Conservation (phyloP, 257 asterid genomes). For the Linaria vulgaris region DNA sequence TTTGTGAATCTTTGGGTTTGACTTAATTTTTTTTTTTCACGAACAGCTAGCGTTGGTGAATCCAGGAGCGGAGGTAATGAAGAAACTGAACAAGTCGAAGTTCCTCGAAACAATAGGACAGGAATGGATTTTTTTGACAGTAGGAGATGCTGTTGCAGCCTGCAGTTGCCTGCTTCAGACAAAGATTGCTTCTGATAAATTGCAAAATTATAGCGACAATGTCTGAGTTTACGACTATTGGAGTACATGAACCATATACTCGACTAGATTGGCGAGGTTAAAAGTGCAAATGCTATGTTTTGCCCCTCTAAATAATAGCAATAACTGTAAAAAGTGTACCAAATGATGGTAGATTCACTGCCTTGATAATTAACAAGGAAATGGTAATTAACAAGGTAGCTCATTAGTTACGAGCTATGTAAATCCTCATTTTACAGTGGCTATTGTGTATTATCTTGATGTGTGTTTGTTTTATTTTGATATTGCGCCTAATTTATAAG, state of each 20-base stretch:
- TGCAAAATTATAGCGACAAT: constrained; percentile 47
- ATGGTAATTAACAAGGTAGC: background rate
- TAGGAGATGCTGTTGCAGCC: constrained; percentile 90
- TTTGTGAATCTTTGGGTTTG: background rate
- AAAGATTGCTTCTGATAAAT: constrained; percentile 29
- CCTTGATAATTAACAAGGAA: constrained; percentile 6
- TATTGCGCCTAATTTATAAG: too few relatives aligned
- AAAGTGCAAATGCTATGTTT: background rate
- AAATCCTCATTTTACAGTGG: too few relatives aligned
- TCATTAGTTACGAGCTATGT: too few relatives aligned
- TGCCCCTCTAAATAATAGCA: constrained; percentile 2
- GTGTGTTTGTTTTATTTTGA: too few relatives aligned
- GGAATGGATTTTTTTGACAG: constrained; percentile 84
- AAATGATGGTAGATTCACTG: constrained; percentile 1
- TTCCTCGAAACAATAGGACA: constrained; percentile 69
- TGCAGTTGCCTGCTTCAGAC: constrained; percentile 76
- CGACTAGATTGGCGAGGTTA: background rate
- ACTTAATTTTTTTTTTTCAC: background rate
- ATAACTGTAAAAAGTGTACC: background rate
- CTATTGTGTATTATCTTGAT: too few relatives aligned
- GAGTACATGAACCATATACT: background rate
- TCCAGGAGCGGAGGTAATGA: constrained; percentile 85
- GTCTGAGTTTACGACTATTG: constrained; percentile 31
- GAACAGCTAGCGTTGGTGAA: constrained; percentile 70
- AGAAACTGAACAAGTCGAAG: constrained; percentile 77